Evolutionary conservation across 2,329 filamentous ascomycete species (phyloP).

Genomic region (Ceratocystis papillata): DNA sequence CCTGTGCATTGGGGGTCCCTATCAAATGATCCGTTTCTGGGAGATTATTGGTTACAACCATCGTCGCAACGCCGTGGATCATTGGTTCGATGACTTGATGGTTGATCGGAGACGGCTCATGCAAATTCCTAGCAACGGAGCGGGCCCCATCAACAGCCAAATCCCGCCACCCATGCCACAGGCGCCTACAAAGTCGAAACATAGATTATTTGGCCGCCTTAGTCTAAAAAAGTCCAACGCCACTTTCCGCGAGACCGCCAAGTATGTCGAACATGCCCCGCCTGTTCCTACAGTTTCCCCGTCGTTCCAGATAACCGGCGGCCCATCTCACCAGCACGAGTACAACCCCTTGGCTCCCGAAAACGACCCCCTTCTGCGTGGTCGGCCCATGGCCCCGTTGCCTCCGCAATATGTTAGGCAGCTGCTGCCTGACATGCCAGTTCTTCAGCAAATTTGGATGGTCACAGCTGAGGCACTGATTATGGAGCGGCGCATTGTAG

Average conservation of each 20-base stretch:
- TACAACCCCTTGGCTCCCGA: constrained; percentile 15
- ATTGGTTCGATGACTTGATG: constrained; percentile 46
- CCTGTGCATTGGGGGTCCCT: constrained; percentile 49
- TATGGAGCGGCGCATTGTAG: constrained; percentile 48
- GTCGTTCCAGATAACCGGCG: neutral
- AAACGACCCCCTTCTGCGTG: constrained; percentile 29
- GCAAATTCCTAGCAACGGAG: constrained; percentile 7
- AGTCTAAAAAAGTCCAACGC: constrained; percentile 47
- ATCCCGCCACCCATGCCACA: constrained; percentile 29
- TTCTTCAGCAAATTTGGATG: constrained; percentile 51
- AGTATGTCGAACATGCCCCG: neutral
- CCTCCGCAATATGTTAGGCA: constrained; percentile 40
- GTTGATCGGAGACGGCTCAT: constrained; percentile 31
- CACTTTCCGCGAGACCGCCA: constrained; percentile 15
- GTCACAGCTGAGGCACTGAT: constrained; percentile 53
- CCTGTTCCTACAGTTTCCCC: neutral
- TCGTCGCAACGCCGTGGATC: constrained; percentile 48
- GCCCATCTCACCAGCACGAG: constrained; percentile 7
- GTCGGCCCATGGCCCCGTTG: constrained; percentile 51
- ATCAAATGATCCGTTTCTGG: constrained; percentile 54
- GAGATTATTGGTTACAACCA: constrained; percentile 56
- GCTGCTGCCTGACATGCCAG: constrained; percentile 46
- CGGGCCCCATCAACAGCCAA: constrained; percentile 27
- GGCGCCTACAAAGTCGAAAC: constrained; percentile 39
- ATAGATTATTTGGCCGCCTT: constrained; percentile 42